A percentile compares a stretch with the other conserved stretches of the same genome.
Evolutionary conservation across 768 basidiomycete genomes (phyloP).

Genomic region (Pulveroboletus sp.): DNA sequence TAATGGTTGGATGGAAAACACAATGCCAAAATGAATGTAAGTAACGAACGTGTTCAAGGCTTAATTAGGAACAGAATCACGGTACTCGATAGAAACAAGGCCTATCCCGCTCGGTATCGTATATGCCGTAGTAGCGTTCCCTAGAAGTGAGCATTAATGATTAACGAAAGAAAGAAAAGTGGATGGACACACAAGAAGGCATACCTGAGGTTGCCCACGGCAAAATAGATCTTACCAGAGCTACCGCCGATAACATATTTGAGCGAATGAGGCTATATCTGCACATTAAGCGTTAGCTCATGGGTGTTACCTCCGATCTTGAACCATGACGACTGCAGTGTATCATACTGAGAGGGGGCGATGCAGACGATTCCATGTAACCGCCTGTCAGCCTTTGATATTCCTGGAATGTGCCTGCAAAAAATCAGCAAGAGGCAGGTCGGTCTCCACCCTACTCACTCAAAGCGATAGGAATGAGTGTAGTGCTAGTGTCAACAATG

Average conservation of each 20-base stretch:
- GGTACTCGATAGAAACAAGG: conserved; percentile 24
- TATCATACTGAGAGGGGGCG: conserved; percentile 17
- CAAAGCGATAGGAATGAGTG: conserved; percentile 16
- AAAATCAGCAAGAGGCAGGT: neutral
- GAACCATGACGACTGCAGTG: conserved; percentile 20
- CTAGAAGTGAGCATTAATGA: neutral
- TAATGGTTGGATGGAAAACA: too few species aligned
- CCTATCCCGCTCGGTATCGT: conserved; percentile 29
- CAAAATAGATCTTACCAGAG: conserved; percentile 18
- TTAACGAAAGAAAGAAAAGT: neutral
- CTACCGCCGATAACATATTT: conserved; percentile 24
- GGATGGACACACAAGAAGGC: conserved; percentile 10
- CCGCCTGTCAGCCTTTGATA: conserved; percentile 9
- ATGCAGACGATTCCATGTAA: conserved; percentile 24
- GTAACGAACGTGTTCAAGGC: too few species aligned
- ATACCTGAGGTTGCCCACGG: conserved; percentile 15
- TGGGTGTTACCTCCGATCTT: conserved; percentile 3
- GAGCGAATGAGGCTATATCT: conserved; percentile 9
- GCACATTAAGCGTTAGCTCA: conserved; percentile 17
- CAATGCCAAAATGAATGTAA: too few species aligned
- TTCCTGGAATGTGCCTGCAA: conserved; percentile 12
- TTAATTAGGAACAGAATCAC: too few species aligned
- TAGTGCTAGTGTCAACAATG: conserved; percentile 30
- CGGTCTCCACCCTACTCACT: neutral
- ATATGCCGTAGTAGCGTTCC: conserved; percentile 38